Evolutionary conservation across 495 filamentous ascomycete genomes (phyloP), one percentile per base, ranked within the genome.

Genomic region (Neurospora hispaniola): DNA sequence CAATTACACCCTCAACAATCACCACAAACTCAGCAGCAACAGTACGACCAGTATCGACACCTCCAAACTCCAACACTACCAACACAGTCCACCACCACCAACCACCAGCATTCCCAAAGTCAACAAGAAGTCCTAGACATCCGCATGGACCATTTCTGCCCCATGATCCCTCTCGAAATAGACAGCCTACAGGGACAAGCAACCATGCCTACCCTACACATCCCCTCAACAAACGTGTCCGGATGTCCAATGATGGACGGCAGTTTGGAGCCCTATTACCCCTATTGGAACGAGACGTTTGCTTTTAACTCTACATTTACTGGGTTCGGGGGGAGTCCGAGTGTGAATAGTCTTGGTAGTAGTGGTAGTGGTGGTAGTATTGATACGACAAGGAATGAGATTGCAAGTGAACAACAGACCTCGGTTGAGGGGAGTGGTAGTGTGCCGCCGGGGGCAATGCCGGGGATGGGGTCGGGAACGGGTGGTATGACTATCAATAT

Each of bases 211-310:
- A 20, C 38, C 14, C 35, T 73, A 9, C 42, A 73, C 18, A 46
- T 73, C 42, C 75, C 76, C 69, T 38, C 73, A 7, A 41, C 68
- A 35, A 66, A 66, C 43, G 35, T 74, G 35, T 31, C 41, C 18
- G 79, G 76, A 12, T 86, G 84, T 59, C 84, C 83, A 6, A 85
- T 86, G 82, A 77, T 84, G 71, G 83, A 86, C 70, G 82, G 83
- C 39, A 84, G 81, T 68, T 59, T 85, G 69, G 80, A 85, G 40
- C 44, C 76, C 38, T 82, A 83, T 39, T 77, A 81, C 46, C 79
- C 80, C 3, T 75, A 80, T 70, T 86, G 83, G 83, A 80, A 83
- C 35, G 83, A 81, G 74, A 74, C 76, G 4, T 78, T 77, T 68
- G 41, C 73, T 38, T 62, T 62, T 1, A 31, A 62, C 1, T 1